Evolutionary conservation across 2,329 filamentous ascomycete genomes (phyloP), one percentile per base, ranked within the genome.

Genomic region (Penicillium palitans): DNA sequence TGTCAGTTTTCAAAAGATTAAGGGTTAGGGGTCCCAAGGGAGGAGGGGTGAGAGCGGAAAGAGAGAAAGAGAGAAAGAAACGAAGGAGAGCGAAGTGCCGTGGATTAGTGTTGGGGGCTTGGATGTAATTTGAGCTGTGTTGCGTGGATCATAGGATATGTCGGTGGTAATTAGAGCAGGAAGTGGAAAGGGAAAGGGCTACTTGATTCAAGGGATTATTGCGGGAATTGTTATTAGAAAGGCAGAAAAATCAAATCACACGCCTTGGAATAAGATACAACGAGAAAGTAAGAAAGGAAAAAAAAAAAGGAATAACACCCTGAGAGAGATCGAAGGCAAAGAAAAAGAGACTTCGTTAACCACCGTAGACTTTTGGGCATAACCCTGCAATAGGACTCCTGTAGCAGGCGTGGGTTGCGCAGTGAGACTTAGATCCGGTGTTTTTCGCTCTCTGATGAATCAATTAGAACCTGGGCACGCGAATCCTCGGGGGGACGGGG

Each of bases 361-460:
- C 65, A 63, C 66, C 64, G 60, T 63, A 55, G 63, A 69, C 64
- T 66, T 67, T 71, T 55, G 63, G 49, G 58, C 57, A 50, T 19
- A 51, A 60, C 42, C 56, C 60, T 55, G 44, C 45, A 49, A 46
- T 52, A 44, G 52, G 27, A 54, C 31, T 48, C 50, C 44, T 24
- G 37, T 41, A 48, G 17, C 27, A 53, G 33, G 49, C 27, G n/a
- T 57, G 31, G 21, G 39, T 21, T 17, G 19, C 31, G 53, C 47
- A 60, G 58, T 35, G 46, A 33, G 41, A 37, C 45, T 67, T 71
- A 90, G 66, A 89, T 86, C 46, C 88, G 85, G 77, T 90, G 88
- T 76, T 90, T 90, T 73, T 90, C 88, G 73, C 86, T 90, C 78
- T 90, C 88, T 91, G 73, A 53, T 42, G 5, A 24, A 55, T 45